A percentile compares a stretch with the other conserved stretches of the same genome.
Conservation (phyloP, 345 rosid genomes). For the Salix brachista region DNA sequence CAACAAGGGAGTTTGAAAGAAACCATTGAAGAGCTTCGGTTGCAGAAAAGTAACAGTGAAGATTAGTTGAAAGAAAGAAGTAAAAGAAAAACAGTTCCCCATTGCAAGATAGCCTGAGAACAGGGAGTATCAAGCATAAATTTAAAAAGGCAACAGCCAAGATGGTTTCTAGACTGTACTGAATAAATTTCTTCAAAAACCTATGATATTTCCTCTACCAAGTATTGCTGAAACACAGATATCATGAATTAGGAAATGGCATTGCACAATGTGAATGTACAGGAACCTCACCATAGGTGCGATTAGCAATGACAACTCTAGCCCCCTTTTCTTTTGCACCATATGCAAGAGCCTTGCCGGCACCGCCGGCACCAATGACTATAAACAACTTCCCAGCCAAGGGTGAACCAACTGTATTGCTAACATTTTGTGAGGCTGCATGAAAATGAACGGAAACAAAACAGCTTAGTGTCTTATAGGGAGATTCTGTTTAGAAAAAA, state of each 20-base stretch:
- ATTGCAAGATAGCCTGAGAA: background rate
- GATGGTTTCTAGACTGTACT: background rate
- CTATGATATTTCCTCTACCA: background rate
- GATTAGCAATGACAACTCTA: slow-evolving; percentile 76
- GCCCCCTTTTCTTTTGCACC: slow-evolving; percentile 95
- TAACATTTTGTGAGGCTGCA: slow-evolving; percentile 41
- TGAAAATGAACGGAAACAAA: slow-evolving; percentile 5
- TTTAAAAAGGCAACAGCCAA: too few relatives aligned
- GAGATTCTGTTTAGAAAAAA: slow-evolving; percentile 12
- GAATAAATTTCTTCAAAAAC: background rate
- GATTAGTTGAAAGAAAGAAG: too few relatives aligned
- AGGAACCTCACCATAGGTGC: slow-evolving; percentile 59
- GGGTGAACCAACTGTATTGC: slow-evolving; percentile 41
- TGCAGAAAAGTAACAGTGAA: background rate
- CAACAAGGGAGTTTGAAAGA: background rate
- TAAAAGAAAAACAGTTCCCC: background rate
- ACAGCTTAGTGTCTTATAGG: slow-evolving; percentile 1
- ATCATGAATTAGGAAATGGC: background rate
- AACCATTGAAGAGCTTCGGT: background rate
- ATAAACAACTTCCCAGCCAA: slow-evolving; percentile 78
- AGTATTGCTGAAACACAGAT: background rate
- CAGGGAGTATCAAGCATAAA: background rate
- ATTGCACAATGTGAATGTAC: background rate
- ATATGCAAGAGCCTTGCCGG: slow-evolving; percentile 92
- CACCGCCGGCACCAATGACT: slow-evolving; percentile 95